A percentile compares a stretch with the other conserved stretches of the same genome.
Evolutionary conservation across 495 filamentous ascomycete genomes (phyloP).

Genomic region (Penicillium nucicola): DNA sequence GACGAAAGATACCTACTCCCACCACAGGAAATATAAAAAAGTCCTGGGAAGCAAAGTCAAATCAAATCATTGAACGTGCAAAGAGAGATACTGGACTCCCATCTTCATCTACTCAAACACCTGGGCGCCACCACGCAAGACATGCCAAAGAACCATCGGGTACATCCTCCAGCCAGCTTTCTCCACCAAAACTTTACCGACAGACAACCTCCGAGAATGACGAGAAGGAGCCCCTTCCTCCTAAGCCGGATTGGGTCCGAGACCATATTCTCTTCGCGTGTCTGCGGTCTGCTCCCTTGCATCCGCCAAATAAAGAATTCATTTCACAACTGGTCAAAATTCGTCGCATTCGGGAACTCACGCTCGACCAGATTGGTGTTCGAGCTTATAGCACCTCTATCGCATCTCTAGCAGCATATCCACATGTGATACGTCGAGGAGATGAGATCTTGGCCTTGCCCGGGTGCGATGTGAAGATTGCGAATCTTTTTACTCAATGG

Average conservation of each 20-base stretch:
- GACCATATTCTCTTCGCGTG: slow-evolving; percentile 72
- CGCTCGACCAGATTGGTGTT: slow-evolving; percentile 71
- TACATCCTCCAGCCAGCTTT: slow-evolving; percentile 10
- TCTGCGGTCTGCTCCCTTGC: slow-evolving; percentile 67
- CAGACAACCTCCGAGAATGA: slow-evolving; percentile 75
- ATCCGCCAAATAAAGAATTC: slow-evolving; percentile 73
- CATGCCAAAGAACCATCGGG: slow-evolving; percentile 17
- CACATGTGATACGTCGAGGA: slow-evolving; percentile 51
- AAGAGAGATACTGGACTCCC: slow-evolving; percentile 43
- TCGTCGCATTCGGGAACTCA: slow-evolving; percentile 63
- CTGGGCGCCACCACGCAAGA: slow-evolving; percentile 7
- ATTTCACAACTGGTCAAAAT: slow-evolving; percentile 74
- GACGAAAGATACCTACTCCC: slow-evolving; percentile 21
- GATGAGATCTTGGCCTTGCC: slow-evolving; percentile 70
- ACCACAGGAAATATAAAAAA: background rate
- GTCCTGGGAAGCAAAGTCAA: slow-evolving; percentile 7
- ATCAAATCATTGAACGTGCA: slow-evolving; percentile 50
- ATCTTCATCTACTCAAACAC: slow-evolving; percentile 5
- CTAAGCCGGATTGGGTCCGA: slow-evolving; percentile 68
- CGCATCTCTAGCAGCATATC: slow-evolving; percentile 79
- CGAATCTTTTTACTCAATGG: slow-evolving; percentile 75
- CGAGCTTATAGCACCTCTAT: slow-evolving; percentile 89
- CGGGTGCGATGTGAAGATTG: slow-evolving; percentile 78
- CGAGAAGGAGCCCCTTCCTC: slow-evolving; percentile 43
- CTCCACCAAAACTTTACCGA: slow-evolving; percentile 50